Conservation (phyloP, 2,329 filamentous ascomycete species). For the Alternaria longipes region DNA sequence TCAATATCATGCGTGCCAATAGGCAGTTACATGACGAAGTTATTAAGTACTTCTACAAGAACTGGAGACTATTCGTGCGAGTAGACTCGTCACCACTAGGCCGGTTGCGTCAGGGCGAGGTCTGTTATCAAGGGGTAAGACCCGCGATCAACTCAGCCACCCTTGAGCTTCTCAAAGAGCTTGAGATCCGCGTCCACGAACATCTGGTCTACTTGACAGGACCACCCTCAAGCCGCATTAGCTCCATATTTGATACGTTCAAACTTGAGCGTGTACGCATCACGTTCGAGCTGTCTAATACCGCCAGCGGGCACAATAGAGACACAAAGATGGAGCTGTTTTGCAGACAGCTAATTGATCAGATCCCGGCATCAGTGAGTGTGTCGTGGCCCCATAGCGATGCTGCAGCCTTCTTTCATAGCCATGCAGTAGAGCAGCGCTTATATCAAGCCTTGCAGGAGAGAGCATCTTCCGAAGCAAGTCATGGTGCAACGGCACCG, state of each 20-base stretch:
- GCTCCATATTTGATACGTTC: background rate
- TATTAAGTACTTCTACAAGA: slow-evolving; percentile 24
- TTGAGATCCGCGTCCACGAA: background rate
- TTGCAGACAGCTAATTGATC: background rate
- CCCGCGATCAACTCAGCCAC: background rate
- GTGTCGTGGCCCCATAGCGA: slow-evolving; percentile 5
- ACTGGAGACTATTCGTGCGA: slow-evolving; percentile 23
- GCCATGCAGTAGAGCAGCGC: slow-evolving; percentile 5
- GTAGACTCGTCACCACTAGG: background rate
- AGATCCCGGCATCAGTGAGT: slow-evolving; percentile 11
- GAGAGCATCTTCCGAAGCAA: background rate
- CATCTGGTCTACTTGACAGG: background rate
- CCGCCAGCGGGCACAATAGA: background rate
- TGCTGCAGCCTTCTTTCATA: slow-evolving; percentile 5
- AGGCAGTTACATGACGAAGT: slow-evolving; percentile 29
- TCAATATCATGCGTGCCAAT: slow-evolving; percentile 31
- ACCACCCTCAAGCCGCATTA: background rate
- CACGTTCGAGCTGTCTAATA: background rate
- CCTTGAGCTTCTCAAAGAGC: background rate
- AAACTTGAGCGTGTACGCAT: background rate
- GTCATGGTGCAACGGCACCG: no score
- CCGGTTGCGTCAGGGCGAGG: background rate
- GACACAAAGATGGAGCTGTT: slow-evolving; percentile 1
- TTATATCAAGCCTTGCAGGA: slow-evolving; percentile 14
- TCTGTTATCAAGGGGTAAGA: background rate